Percentiles rank a stretch among this genome's conserved stretches.
Evolutionary conservation across 1,139 yeast genomes (phyloP).

Genomic region (Lodderomyces parapsilosis): DNA sequence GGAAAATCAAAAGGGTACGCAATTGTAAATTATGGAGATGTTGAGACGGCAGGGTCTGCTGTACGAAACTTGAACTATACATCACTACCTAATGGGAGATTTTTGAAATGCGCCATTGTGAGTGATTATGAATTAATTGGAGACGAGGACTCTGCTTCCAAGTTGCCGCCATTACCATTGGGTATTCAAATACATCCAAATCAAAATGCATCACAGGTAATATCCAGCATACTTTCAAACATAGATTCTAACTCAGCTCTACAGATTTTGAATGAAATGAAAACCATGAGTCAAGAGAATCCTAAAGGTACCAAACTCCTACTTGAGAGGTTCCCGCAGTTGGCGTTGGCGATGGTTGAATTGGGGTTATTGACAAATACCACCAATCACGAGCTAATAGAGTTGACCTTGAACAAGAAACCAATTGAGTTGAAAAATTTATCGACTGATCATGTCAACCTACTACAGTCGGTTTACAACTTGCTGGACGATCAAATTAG

Average conservation of each 20-base stretch:
- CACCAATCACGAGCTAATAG: constrained; percentile 56
- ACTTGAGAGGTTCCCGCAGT: constrained; percentile 71
- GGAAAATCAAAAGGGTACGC: constrained; percentile 94
- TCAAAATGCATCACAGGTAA: constrained; percentile 59
- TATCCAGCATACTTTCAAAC: constrained; percentile 56
- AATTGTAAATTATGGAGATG: constrained; percentile 71
- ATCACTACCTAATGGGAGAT: constrained; percentile 64
- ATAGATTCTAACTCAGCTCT: constrained; percentile 58
- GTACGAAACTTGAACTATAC: constrained; percentile 84
- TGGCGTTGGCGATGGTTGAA: constrained; percentile 81
- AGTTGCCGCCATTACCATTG: constrained; percentile 45
- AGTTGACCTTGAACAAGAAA: constrained; percentile 35
- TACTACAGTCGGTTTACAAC: constrained; percentile 55
- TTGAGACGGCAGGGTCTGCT: constrained; percentile 86
- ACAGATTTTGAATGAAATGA: constrained; percentile 60
- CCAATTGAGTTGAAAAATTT: constrained; percentile 41
- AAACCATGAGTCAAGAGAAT: constrained; percentile 58
- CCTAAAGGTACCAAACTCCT: constrained; percentile 64
- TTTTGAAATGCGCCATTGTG: constrained; percentile 72
- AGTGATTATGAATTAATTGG: constrained; percentile 32
- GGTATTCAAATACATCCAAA: constrained; percentile 53
- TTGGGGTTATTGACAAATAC: constrained; percentile 60
- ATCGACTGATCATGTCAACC: constrained; percentile 47
- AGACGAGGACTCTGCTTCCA: constrained; percentile 18
- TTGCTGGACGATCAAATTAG: constrained; percentile 65